Evolutionary conservation across 2,329 filamentous ascomycete species (phyloP).

Genomic region (Anisogramma anomala): DNA sequence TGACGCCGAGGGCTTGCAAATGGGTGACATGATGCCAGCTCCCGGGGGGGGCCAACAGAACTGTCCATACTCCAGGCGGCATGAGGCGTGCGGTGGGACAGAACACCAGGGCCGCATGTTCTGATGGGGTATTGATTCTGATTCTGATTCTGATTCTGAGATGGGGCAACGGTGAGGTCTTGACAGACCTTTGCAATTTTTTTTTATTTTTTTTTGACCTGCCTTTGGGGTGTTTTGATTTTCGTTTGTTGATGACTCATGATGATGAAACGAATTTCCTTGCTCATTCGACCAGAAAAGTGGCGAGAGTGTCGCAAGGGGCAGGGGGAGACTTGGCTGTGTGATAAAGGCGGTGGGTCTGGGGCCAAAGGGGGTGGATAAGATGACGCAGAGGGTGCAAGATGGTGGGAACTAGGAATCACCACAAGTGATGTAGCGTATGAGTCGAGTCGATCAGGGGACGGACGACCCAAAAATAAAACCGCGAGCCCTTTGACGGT

Average conservation of each 20-base stretch:
- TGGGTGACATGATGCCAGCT: not conserved
- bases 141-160: not conserved
- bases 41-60: not conserved
- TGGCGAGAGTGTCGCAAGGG: slow-evolving; percentile 2
- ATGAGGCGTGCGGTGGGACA: not conserved
- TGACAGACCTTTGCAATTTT: slow-evolving; percentile 18
- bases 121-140: not conserved
- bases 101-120: not conserved
- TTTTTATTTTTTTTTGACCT: slow-evolving; percentile 15
- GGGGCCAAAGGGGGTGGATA: no score
- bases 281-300: slow-evolving; percentile 10
- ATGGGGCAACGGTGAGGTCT: no score
- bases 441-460: not conserved
- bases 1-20: not conserved
- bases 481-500: not conserved
- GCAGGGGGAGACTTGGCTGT: not conserved
- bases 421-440: not conserved
- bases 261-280: slow-evolving; percentile 26
- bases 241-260: slow-evolving; percentile 18
- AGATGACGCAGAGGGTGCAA: no score
- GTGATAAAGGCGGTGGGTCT: not conserved
- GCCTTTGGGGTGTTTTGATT: slow-evolving; percentile 18
- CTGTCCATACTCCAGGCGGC: slow-evolving; percentile 5
- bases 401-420: no score
- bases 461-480: not conserved